phyloP scores from a whole-genome alignment of 2,329 filamentous ascomycete species.

The Paraconiothyrium sp. region DNA sequence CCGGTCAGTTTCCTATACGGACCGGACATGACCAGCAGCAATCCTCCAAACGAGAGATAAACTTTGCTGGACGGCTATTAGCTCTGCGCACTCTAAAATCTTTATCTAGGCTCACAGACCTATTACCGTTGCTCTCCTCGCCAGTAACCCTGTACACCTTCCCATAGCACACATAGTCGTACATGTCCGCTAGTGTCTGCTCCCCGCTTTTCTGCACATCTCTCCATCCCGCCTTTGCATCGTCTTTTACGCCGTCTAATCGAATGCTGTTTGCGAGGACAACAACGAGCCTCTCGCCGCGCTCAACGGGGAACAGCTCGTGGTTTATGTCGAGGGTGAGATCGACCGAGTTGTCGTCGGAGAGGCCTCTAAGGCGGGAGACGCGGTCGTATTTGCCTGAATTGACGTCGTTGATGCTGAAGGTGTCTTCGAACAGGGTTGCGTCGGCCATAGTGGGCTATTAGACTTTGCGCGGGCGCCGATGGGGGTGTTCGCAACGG shows the following conservation, averaged over 20 bases:
- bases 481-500: background rate
- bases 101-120: conserved; percentile 59
- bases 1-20: conserved; percentile 96
- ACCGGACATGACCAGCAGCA: conserved; percentile 89
- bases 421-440: conserved; percentile 92
- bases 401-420: conserved; percentile 82
- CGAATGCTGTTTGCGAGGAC: conserved; percentile 86
- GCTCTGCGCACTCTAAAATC: conserved; percentile 21
- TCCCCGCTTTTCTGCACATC: conserved; percentile 58
- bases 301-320: conserved; percentile 82
- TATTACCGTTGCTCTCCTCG: conserved; percentile 76
- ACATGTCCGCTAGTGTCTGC: conserved; percentile 74
- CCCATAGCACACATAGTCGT: conserved; percentile 87
- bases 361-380: conserved; percentile 81
- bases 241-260: conserved; percentile 78
- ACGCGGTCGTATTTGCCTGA: conserved; percentile 95
- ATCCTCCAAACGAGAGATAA: conserved; percentile 91
- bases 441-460: conserved; percentile 75
- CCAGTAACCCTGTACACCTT: conserved; percentile 92
- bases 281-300: conserved; percentile 80
- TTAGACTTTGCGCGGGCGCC: background rate
- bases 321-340: conserved; percentile 93
- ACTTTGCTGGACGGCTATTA: conserved; percentile 73
- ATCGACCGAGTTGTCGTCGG: conserved; percentile 77
- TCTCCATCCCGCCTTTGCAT: conserved; percentile 72